Base-by-base conservation (phyloP, 805 yeast genomes). In the Saturnispora gosingensis region DNA sequence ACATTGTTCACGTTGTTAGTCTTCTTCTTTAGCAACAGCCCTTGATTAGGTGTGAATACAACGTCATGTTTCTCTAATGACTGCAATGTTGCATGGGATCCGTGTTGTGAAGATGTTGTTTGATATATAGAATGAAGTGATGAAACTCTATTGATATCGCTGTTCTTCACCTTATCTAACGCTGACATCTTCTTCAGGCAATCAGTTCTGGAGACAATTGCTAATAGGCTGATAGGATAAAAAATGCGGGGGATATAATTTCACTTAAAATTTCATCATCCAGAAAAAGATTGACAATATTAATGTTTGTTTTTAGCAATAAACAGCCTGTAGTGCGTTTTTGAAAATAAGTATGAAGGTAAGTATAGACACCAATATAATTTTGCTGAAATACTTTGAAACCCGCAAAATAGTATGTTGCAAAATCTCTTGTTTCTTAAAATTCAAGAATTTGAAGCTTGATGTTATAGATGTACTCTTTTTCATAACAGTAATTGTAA, bases 81-180 rank as follows among this genome's bases (percentile, higher is more conserved):
- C 7, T 30, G 18, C 25, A 49, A 36, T 10, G 51, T 49, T 10
- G 51, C 18, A 28, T 49, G 51, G 3, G 51, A 49, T 1, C 51
- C 51, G 24, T 49, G 51, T n/a, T 49, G 47, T 5, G 51, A 49
- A 25, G 47, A 20, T 7, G 51, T 40, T 24, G 36, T 18, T 27
- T 49, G 44, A 13, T 49, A 49, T 20, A 49, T 49, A 9, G 51
- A 49, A 22, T 49, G 51, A 24, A 49, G 51, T 3, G 47, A 43
- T 11, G 43, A 6, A 7, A 38, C 42, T 38, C 24, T 38, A 38
- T 38, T 38, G 42, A 38, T 16, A 38, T 38, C 42, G 22, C 15
- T 38, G 24, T 38, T 38, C 13, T 38, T 38, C 1, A 38, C 42
- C n/a, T 38, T 38, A 11, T 38, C 42, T 6, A 38, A 16, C 13